phyloP scores from a whole-genome alignment of 2,329 filamentous ascomycete genomes.

The Zymoseptoria ardabiliae region DNA sequence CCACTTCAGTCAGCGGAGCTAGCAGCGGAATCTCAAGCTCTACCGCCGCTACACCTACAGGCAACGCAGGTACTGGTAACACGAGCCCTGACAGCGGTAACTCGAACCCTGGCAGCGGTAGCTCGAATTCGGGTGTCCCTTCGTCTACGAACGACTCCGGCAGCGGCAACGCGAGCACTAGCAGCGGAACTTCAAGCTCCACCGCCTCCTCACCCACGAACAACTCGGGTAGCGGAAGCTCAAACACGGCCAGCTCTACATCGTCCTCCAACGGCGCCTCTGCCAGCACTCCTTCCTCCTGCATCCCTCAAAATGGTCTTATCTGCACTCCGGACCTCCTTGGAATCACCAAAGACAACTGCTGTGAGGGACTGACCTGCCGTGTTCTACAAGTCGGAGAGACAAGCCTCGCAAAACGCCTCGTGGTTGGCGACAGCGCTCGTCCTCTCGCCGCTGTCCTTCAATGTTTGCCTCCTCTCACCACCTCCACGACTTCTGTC shows the following conservation, averaged over 20 bases:
- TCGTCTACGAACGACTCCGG: background rate
- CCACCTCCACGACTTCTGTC: background rate
- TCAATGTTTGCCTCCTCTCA: background rate
- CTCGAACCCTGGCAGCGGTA: background rate
- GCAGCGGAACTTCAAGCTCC: background rate
- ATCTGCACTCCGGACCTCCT: background rate
- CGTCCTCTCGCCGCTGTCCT: background rate
- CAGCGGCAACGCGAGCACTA: background rate
- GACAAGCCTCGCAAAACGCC: background rate
- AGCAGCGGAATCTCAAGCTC: background rate
- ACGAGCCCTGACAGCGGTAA: background rate
- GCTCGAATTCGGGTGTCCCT: no score
- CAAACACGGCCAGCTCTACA: background rate
- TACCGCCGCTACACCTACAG: background rate
- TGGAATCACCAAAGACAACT: constrained; percentile 1
- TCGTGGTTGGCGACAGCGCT: background rate
- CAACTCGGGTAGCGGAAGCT: background rate
- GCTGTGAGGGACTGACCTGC: background rate
- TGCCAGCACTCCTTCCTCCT: background rate
- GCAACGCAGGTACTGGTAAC: no score
- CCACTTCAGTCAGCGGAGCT: background rate
- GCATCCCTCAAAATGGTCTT: background rate
- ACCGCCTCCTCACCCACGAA: background rate
- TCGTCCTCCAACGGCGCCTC: background rate
- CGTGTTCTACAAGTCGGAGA: constrained; percentile 1